A percentile compares a stretch with the other conserved stretches of the same genome.
Evolutionary conservation across 768 basidiomycete genomes (phyloP).

Genomic region (Pulveroboletus frians): DNA sequence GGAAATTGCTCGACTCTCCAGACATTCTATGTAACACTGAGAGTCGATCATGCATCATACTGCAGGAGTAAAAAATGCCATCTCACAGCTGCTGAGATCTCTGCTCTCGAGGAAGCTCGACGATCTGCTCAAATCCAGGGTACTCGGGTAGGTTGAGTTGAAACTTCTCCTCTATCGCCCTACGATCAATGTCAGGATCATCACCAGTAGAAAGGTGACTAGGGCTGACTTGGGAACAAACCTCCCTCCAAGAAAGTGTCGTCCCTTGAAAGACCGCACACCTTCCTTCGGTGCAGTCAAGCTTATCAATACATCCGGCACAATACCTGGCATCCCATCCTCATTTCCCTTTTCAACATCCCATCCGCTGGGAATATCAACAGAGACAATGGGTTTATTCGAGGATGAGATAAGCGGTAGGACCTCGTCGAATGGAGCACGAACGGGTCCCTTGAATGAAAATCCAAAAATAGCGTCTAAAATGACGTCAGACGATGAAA

Average conservation of each 20-base stretch:
- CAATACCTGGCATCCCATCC: slow-evolving; percentile 49
- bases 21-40: not conserved
- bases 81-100: slow-evolving; percentile 7
- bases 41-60: not conserved
- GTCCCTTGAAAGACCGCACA: slow-evolving; percentile 66
- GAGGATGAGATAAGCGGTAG: slow-evolving; percentile 62
- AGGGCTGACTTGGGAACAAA: slow-evolving; percentile 77
- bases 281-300: slow-evolving; percentile 95
- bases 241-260: slow-evolving; percentile 90
- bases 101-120: slow-evolving; percentile 50
- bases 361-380: slow-evolving; percentile 98
- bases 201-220: not conserved
- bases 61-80: no score
- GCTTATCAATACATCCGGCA: slow-evolving; percentile 79
- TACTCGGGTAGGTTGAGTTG: slow-evolving; percentile 79
- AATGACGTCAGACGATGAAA: slow-evolving; percentile 68
- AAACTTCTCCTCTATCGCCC: slow-evolving; percentile 67
- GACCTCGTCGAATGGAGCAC: slow-evolving; percentile 79
- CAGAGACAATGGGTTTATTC: slow-evolving; percentile 78
- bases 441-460: slow-evolving; percentile 89
- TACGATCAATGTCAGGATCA: slow-evolving; percentile 28
- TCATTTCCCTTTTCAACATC: slow-evolving; percentile 76
- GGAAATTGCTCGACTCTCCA: not conserved
- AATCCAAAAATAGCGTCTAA: slow-evolving; percentile 98
- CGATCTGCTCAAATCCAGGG: slow-evolving; percentile 75